These are phyloP conservation scores for Sporothrix curviconia DNA, from an alignment of 2,329 filamentous ascomycete species.

Conservation along the genomic window DNA sequence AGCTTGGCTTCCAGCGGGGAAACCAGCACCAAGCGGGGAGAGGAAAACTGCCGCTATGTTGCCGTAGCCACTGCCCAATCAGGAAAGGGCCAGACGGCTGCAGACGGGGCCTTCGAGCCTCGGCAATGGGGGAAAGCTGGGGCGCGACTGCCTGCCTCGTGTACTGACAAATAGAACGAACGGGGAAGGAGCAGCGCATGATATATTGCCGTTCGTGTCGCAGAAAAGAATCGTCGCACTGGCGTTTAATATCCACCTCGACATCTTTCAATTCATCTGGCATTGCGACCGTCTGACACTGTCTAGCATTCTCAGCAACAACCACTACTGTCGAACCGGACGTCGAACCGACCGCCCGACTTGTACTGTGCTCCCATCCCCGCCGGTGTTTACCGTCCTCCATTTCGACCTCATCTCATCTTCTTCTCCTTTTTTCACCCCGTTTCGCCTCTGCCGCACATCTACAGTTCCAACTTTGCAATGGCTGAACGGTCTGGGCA, in stretches of 20 bases:
- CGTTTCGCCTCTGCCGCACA: not conserved
- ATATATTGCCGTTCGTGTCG: not conserved
- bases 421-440: not conserved
- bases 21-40: constrained; percentile 10
- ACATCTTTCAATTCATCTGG: not conserved
- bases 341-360: not conserved
- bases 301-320: not conserved
- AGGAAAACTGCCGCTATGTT: constrained; percentile 11
- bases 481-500: constrained; percentile 75
- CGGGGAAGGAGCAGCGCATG: not conserved
- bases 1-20: constrained; percentile 7
- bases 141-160: not conserved
- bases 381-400: not conserved
- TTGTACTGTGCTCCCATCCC: not conserved
- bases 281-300: not conserved
- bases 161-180: not conserved
- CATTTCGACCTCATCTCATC: not conserved
- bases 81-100: not conserved
- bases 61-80: constrained; percentile 8
- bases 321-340: not conserved
- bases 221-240: not conserved
- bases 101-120: constrained; percentile 8
- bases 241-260: not conserved
- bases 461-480: not conserved
- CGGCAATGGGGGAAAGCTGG: constrained; percentile 8